A percentile compares a stretch with the other conserved stretches of the same genome.
These are phyloP conservation scores for Bullera alba DNA, from an alignment of 768 basidiomycete genomes.

Conservation along the genomic window DNA sequence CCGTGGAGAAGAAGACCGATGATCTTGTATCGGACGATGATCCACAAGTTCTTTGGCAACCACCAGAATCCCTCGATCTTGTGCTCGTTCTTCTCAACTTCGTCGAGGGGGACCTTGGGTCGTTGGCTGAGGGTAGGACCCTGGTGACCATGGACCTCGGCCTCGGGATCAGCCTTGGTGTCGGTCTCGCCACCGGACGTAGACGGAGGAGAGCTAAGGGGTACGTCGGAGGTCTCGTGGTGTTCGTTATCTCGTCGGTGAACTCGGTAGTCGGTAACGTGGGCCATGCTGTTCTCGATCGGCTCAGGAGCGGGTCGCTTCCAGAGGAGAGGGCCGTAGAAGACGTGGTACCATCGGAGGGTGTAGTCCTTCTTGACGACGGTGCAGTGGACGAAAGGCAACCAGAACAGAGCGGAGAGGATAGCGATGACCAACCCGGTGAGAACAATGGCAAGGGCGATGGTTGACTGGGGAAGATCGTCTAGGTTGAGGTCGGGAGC, in stretches of 20 bases:
- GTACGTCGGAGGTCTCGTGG: background rate
- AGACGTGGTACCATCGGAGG: constrained; percentile 48
- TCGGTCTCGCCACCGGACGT: background rate
- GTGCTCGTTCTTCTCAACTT: background rate
- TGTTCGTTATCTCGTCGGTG: constrained; percentile 12
- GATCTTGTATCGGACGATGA: constrained; percentile 46
- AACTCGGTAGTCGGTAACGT: constrained; percentile 46
- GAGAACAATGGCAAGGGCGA: constrained; percentile 46
- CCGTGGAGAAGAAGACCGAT: constrained; percentile 23
- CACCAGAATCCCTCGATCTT: constrained; percentile 44
- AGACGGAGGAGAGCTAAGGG: background rate
- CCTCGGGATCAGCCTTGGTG: background rate
- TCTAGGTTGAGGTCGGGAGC: constrained; percentile 46
- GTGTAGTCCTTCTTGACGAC: constrained; percentile 50
- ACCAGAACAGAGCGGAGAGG: constrained; percentile 47
- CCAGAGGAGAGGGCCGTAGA: constrained; percentile 49
- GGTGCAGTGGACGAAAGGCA: constrained; percentile 48
- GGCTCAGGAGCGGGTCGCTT: constrained; percentile 42
- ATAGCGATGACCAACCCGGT: constrained; percentile 44
- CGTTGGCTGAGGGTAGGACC: background rate
- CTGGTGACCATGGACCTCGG: background rate
- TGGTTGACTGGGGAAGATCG: constrained; percentile 32
- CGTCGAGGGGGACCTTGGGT: background rate
- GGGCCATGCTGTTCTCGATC: constrained; percentile 12
- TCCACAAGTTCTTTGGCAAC: constrained; percentile 45